These are phyloP conservation scores for Saccharum officinarum DNA, from an alignment of 176 grass and related monocot genomes.

Conservation along the genomic window DNA sequence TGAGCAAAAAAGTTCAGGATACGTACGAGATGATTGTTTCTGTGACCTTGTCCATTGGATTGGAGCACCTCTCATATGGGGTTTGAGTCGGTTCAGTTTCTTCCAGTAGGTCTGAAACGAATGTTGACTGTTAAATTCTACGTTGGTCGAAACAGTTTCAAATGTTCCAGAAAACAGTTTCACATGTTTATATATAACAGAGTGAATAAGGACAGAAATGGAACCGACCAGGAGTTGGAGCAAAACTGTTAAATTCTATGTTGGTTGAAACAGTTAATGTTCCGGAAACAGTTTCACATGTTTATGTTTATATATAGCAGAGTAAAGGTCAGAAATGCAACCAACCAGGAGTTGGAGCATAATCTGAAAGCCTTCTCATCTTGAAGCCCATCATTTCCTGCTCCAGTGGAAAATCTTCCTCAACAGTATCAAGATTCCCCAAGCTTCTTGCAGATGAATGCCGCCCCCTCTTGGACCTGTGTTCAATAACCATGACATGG, in stretches of 20 bases:
- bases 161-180: constrained; percentile 3
- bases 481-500: constrained; percentile 11
- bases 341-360: constrained; percentile 49
- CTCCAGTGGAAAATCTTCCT: constrained; percentile 70
- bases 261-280: neutral
- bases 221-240: constrained; percentile 48
- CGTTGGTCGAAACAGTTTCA: constrained; percentile 1
- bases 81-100: constrained; percentile 87
- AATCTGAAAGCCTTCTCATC: constrained; percentile 67
- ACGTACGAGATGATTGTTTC: constrained; percentile 69
- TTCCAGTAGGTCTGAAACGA: constrained; percentile 60
- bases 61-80: constrained; percentile 36
- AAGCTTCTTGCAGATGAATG: constrained; percentile 64
- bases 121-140: constrained; percentile 13
- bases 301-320: constrained; percentile 2
- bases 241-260: constrained; percentile 18
- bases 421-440: constrained; percentile 76
- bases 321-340: constrained; percentile 9
- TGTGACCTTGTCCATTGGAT: constrained; percentile 50
- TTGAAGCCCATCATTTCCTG: constrained; percentile 61
- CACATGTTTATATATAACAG: neutral
- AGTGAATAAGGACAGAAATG: constrained; percentile 8
- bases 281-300: neutral
- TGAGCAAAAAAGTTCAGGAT: constrained; percentile 17
- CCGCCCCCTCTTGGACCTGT: constrained; percentile 73